Conservation (phyloP, 1,284 basidiomycete species). For the Heterobasidion occidentale region DNA sequence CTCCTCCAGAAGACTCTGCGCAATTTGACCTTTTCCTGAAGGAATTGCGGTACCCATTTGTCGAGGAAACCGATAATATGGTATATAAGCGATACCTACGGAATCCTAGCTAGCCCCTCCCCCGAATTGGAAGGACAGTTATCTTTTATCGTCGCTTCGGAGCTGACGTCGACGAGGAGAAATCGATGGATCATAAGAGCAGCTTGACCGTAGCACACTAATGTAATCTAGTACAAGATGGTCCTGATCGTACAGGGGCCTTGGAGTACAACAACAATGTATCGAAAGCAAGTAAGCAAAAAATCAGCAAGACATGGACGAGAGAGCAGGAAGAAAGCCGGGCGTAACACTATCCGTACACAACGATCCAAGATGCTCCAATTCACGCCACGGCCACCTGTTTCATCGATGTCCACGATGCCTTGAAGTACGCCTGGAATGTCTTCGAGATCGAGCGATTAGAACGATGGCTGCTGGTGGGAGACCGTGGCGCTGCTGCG, state of each 20-base stretch:
- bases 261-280: neutral
- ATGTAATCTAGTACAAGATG: neutral
- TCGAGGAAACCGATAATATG: constrained; percentile 90
- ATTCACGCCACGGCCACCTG: neutral
- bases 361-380: neutral
- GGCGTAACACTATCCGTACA: neutral
- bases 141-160: too few relatives aligned
- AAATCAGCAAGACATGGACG: neutral
- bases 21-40: constrained; percentile 73
- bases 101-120: neutral
- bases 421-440: constrained; percentile 4
- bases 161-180: neutral
- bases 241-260: neutral
- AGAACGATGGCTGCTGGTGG: neutral
- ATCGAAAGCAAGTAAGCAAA: neutral
- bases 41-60: constrained; percentile 79
- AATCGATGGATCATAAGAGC: neutral
- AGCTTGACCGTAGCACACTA: neutral
- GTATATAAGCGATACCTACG: constrained; percentile 77
- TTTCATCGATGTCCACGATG: neutral
- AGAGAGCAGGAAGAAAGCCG: neutral
- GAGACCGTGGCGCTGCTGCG: neutral
- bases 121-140: too few relatives aligned
- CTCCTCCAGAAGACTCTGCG: constrained; percentile 58
- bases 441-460: neutral